Base-by-base conservation (phyloP, 2,329 filamentous ascomycete genomes). In the Emericellopsis atlantica region DNA sequence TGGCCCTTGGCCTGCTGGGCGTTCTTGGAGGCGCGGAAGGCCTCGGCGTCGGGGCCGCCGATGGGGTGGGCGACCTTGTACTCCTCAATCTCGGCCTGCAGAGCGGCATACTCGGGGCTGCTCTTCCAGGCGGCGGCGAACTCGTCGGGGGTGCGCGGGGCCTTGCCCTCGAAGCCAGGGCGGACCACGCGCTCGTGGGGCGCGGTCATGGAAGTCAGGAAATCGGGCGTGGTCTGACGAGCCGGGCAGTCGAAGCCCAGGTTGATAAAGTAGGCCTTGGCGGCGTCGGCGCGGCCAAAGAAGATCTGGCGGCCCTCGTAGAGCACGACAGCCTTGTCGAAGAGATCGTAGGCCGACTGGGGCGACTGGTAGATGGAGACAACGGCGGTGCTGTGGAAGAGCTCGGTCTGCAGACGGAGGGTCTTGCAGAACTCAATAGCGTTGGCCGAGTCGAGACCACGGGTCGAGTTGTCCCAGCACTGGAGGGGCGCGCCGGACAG, bases 341-440 rank as follows among this genome's bases (percentile, higher is more conserved):
- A 78, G 29, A 68, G 58, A 49, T 82, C 81, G 53, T 83, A 86
- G 43, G 72, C 73, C 39, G 61, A 66, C 54, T 79, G 74, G 1
- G 74, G 72, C 4, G 81, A 74, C 57, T 86, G 81, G 59, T 86
- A 87, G 57, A 86, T 85, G 47, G 81, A 81, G 29, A 86, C 81
- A 45, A 71, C 71, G 22, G 79, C 76, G 3, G 80, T 81, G 54
- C 64, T 76, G 45, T 70, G 70, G 45, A 78, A 80, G 26, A 85
- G 69, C 51, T 85, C 79, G 2, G 79, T 77, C 54, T 79, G 72
- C 39, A 81, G 65, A 32, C 79, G 74, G 8, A 87, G 65, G 1
- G 79, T 85, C 61, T 76, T 81, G 60, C 74, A 79, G 55, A 86
- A 86, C 57, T 85, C 81, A 44, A 86, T 71, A 40, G 82, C 81